Base-by-base conservation (phyloP, 805 yeast species). In the Zygotorulaspora sp. region DNA sequence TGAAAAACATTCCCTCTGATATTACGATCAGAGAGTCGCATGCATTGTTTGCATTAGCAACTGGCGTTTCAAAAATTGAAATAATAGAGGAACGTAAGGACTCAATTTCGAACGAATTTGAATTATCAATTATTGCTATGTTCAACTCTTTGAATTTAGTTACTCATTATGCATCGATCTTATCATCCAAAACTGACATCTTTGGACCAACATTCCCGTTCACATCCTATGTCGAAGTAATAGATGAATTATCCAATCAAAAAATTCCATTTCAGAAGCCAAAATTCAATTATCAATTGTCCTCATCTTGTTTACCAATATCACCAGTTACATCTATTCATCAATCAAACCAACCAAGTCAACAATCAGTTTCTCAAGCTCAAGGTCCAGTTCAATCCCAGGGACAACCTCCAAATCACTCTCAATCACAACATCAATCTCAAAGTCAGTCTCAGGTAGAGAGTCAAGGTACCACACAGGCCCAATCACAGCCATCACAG, bases 21-120 rank as follows among this genome's bases (percentile, higher is more conserved):
- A 65, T 83, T 19, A 59, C 83, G 2, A 47, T 70, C 23, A 72
- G 92, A 57, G 94, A 83, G 57, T 79, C 84, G 2, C 67, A 73
- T 33, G 67, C 80, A 11, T 70, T 83, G 6, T 83, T 83, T 55
- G 73, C 90, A 5, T 62, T 83, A 38, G 83, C 85, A n/a, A 62
- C 68, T 44, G 86, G 80, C 48, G 80, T 80, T 32, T 46, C 71
- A 23, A 68, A 62, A 40, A 62, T 77, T 27, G 82, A 76, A 38
- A 48, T 77, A 25, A 52, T 62, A 17, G 71, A 70, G 31, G 43
- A 40, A 29, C 45, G 32, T 17, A 42, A 32, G 36, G 35, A 35
- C 14, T 34, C 46, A 4, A 15, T 44, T 6, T 27, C 43, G 14
- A 36, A 35, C 17, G 44, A 42, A 9, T 34, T 39, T 24, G 47